Percentiles rank a stretch among this genome's conserved stretches.
Evolutionary conservation across 768 basidiomycete genomes (phyloP).

Genomic region (Pleurotus platypus): DNA sequence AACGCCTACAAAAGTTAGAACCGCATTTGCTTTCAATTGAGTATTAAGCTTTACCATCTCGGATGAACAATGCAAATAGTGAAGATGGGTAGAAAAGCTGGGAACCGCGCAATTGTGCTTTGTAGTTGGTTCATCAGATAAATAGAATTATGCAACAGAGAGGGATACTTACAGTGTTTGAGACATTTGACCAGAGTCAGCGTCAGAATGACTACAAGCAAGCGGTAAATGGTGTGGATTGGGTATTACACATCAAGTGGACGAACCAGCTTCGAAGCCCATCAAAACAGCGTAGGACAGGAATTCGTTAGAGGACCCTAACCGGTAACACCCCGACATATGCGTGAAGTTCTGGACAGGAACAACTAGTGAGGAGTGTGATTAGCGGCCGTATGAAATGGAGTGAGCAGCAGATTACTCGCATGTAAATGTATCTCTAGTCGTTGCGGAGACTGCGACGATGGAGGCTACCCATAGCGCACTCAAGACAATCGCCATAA

Average conservation of each 20-base stretch:
- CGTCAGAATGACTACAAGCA: background rate
- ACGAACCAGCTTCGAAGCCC: background rate
- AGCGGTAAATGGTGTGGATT: background rate
- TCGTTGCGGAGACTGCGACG: background rate
- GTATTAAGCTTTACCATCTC: background rate
- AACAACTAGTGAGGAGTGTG: background rate
- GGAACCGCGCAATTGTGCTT: background rate
- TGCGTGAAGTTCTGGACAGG: background rate
- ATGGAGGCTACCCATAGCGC: background rate
- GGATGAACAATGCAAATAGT: background rate
- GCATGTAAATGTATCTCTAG: background rate
- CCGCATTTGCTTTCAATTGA: too few species aligned
- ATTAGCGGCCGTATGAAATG: too few species aligned
- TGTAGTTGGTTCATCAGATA: too few species aligned
- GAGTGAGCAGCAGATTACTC: background rate
- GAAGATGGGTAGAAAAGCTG: background rate
- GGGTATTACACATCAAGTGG: background rate
- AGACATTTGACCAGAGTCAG: background rate
- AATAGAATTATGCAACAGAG: background rate
- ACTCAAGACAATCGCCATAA: background rate
- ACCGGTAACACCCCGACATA: background rate
- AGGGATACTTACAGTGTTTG: background rate
- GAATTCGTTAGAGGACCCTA: background rate
- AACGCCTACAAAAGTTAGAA: background rate
- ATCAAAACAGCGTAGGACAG: background rate